A percentile compares a stretch with the other conserved stretches of the same genome.
Evolutionary conservation across 2,329 filamentous ascomycete genomes (phyloP).

Genomic region (Stachybotrys echinatus): DNA sequence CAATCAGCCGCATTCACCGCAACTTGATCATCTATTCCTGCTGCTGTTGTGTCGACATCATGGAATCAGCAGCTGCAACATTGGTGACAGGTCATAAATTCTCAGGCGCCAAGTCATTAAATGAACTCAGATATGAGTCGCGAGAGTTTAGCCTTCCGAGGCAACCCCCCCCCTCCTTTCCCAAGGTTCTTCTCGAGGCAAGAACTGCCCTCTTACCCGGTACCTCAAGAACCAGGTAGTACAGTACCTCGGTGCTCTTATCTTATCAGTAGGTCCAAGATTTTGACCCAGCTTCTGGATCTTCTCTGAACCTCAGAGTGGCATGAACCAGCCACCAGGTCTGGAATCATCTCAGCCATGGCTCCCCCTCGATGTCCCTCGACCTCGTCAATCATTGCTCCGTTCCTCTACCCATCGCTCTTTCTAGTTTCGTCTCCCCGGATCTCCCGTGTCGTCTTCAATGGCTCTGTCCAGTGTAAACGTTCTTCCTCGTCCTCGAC

Average conservation of each 20-base stretch:
- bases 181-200: too few species aligned
- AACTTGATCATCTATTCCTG: neutral
- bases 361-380: slow-evolving; percentile 19
- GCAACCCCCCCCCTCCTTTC: too few species aligned
- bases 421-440: slow-evolving; percentile 23
- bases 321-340: neutral
- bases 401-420: slow-evolving; percentile 46
- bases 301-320: neutral
- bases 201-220: too few species aligned
- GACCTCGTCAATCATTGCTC: slow-evolving; percentile 16
- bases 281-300: slow-evolving; percentile 1
- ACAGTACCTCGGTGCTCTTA: slow-evolving; percentile 6
- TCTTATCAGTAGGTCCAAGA: slow-evolving; percentile 11
- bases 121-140: too few species aligned
- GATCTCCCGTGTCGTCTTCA: slow-evolving; percentile 12
- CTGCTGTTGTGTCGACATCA: neutral
- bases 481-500: slow-evolving; percentile 2
- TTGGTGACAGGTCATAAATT: neutral
- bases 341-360: slow-evolving; percentile 11
- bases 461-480: slow-evolving; percentile 4
- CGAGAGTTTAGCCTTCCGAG: too few species aligned
- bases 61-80: neutral
- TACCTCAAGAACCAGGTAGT: too few species aligned
- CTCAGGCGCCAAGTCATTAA: too few species aligned
- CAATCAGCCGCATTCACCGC: neutral